These are phyloP conservation scores for Penicillium sp. DNA, from an alignment of 2,329 filamentous ascomycete genomes.

Conservation along the genomic window DNA sequence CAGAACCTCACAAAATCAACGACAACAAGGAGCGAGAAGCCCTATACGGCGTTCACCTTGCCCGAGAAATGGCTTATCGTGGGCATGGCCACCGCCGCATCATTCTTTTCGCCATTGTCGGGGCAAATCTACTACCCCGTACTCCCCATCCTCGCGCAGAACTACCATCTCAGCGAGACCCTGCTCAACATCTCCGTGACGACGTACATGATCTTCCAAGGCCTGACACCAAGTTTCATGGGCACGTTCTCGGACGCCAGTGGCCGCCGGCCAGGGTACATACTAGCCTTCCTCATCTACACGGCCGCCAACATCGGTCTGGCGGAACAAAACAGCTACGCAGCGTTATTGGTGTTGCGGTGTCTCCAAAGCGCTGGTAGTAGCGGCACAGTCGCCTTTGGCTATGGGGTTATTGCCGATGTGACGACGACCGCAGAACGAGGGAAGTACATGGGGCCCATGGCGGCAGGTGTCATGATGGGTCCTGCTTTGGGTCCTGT, in stretches of 20 bases:
- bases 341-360: slow-evolving; percentile 57
- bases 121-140: slow-evolving; percentile 40
- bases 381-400: slow-evolving; percentile 67
- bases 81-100: slow-evolving; percentile 35
- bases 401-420: slow-evolving; percentile 68
- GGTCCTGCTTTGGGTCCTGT: slow-evolving; percentile 54
- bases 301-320: slow-evolving; percentile 57
- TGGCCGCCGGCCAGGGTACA: slow-evolving; percentile 60
- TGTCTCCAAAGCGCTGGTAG: slow-evolving; percentile 62
- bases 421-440: slow-evolving; percentile 65
- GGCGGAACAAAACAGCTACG: slow-evolving; percentile 56
- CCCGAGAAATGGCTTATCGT: slow-evolving; percentile 35
- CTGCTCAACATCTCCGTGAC: slow-evolving; percentile 15
- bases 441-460: slow-evolving; percentile 68
- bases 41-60: slow-evolving; percentile 27
- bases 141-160: slow-evolving; percentile 23
- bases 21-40: slow-evolving; percentile 6
- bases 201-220: slow-evolving; percentile 52
- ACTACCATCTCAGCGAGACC: slow-evolving; percentile 13
- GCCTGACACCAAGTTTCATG: slow-evolving; percentile 57
- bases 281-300: slow-evolving; percentile 47
- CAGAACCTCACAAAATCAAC: neutral
- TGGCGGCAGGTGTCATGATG: slow-evolving; percentile 55
- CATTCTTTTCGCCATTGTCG: slow-evolving; percentile 40
- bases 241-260: slow-evolving; percentile 60